A percentile compares a stretch with the other conserved stretches of the same genome.
Conservation (phyloP, 768 basidiomycete species). For the Lentinula detonsa region DNA sequence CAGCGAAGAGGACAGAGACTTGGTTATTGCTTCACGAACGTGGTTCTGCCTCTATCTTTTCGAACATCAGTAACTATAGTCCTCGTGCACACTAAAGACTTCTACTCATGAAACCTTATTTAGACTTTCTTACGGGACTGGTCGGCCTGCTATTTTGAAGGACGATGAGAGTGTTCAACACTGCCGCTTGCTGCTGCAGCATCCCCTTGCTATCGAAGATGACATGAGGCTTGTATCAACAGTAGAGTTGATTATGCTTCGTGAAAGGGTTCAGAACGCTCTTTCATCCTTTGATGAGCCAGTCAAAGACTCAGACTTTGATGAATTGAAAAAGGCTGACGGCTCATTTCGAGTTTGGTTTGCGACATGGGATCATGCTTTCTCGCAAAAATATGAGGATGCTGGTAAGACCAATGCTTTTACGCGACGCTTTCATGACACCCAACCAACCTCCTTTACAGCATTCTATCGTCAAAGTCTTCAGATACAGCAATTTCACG, state of each 20-base stretch:
- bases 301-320: conserved; percentile 66
- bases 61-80: conserved; percentile 77
- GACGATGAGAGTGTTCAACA: conserved; percentile 89
- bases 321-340: conserved; percentile 67
- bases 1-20: conserved; percentile 62
- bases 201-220: conserved; percentile 86
- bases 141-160: conserved; percentile 86
- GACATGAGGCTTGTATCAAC: conserved; percentile 95
- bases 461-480: conserved; percentile 86
- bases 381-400: conserved; percentile 79
- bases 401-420: conserved; percentile 45
- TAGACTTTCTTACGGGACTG: conserved; percentile 92
- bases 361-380: conserved; percentile 69
- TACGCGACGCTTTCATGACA: background rate
- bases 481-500: conserved; percentile 83
- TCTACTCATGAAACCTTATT: background rate
- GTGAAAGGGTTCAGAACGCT: conserved; percentile 80
- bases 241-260: conserved; percentile 86
- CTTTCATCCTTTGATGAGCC: conserved; percentile 75
- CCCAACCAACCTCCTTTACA: conserved; percentile 18
- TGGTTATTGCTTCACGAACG: conserved; percentile 77
- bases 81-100: background rate
- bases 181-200: conserved; percentile 73
- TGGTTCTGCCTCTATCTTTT: conserved; percentile 95
- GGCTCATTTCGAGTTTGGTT: conserved; percentile 80